phyloP scores from a whole-genome alignment of 2,329 filamentous ascomycete genomes.

The Allantophomopsis cytisporea region DNA sequence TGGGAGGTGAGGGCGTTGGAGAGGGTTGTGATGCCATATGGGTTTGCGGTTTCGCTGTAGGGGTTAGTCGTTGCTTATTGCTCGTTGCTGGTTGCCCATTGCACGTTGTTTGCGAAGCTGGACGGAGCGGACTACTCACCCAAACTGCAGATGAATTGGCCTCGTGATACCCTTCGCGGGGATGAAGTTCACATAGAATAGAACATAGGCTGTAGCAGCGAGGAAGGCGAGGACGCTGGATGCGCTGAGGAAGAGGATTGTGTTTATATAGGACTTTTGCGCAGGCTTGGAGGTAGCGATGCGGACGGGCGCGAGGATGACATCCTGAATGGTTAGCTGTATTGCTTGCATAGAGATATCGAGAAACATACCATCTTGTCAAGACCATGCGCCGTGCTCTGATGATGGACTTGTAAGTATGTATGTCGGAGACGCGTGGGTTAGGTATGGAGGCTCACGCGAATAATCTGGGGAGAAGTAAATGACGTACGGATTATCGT shows the following conservation, averaged over 20 bases:
- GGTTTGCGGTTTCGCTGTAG: conserved; percentile 7
- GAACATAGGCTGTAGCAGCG: conserved; percentile 44
- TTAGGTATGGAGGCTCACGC: too few species aligned
- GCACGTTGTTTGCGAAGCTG: neutral
- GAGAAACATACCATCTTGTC: too few species aligned
- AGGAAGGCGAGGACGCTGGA: conserved; percentile 39
- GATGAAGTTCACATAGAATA: conserved; percentile 58
- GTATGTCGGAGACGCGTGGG: too few species aligned
- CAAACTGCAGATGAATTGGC: conserved; percentile 54
- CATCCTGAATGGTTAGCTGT: conserved; percentile 24
- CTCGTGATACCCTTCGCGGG: conserved; percentile 48
- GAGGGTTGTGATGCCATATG: conserved; percentile 16
- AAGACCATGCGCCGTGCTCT: too few species aligned
- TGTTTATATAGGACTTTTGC: conserved; percentile 50
- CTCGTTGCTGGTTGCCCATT: neutral
- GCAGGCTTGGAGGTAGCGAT: conserved; percentile 45
- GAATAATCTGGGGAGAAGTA: too few species aligned
- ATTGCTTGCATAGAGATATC: too few species aligned
- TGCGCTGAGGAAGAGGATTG: conserved; percentile 23
- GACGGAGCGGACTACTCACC: conserved; percentile 22
- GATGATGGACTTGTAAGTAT: too few species aligned
- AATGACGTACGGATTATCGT: too few species aligned
- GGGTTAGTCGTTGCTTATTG: neutral
- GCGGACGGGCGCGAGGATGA: conserved; percentile 36
- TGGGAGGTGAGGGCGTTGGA: conserved; percentile 42